Conservation (phyloP, 768 basidiomycete genomes). For the Porphyrellus cyaneotinctus region DNA sequence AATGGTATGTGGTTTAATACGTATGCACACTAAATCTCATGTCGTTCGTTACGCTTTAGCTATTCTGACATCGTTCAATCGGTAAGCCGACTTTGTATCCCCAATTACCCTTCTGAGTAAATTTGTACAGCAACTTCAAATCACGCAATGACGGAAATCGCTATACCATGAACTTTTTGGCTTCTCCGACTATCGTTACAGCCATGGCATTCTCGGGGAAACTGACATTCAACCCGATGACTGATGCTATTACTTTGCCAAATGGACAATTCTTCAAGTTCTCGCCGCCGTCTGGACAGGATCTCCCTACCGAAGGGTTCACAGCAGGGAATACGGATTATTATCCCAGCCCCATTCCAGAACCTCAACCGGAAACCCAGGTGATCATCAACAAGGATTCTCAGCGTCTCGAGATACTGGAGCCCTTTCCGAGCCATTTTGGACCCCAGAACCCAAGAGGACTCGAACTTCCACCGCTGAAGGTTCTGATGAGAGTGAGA, state of each 20-base stretch:
- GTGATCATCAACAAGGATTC: constrained; percentile 77
- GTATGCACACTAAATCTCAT: constrained; percentile 3
- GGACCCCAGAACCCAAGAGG: constrained; percentile 43
- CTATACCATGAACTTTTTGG: constrained; percentile 95
- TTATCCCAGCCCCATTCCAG: constrained; percentile 72
- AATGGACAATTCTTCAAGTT: constrained; percentile 83
- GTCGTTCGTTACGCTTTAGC: constrained; percentile 41
- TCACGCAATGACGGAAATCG: constrained; percentile 95
- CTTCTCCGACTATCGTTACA: constrained; percentile 94
- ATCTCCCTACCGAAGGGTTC: constrained; percentile 82
- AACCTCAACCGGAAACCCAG: constrained; percentile 69
- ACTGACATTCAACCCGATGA: constrained; percentile 90
- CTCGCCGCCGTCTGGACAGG: constrained; percentile 74
- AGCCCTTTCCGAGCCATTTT: constrained; percentile 84
- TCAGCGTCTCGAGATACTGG: constrained; percentile 79
- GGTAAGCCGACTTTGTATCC: constrained; percentile 41
- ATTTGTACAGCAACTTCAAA: constrained; percentile 62
- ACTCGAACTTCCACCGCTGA: constrained; percentile 76
- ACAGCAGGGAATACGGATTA: constrained; percentile 67
- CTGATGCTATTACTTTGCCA: constrained; percentile 63
- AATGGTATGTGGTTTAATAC: constrained; percentile 58
- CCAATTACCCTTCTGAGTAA: not conserved
- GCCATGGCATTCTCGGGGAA: constrained; percentile 96
- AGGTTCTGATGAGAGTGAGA: constrained; percentile 83
- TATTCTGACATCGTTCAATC: constrained; percentile 96